Conservation (phyloP, 2,329 filamentous ascomycete species). For the Aspergillus vadensis region DNA sequence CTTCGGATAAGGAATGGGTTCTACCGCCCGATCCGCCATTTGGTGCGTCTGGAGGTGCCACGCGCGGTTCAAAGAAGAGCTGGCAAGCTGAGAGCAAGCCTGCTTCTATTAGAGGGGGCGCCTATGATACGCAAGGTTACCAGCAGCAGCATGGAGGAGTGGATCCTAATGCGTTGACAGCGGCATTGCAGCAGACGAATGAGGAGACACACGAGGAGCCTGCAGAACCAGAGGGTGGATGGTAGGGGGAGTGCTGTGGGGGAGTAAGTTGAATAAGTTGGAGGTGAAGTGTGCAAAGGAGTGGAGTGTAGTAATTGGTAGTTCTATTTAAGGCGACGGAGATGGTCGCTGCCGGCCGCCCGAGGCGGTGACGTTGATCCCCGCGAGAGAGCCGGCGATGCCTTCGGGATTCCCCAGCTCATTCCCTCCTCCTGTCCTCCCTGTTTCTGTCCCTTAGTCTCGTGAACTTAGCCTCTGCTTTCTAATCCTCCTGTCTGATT, state of each 20-base stretch:
- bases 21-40: background rate
- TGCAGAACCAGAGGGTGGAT: background rate
- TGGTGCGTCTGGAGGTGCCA: background rate
- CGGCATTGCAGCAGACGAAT: background rate
- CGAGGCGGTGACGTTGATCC: slow-evolving; percentile 11
- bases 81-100: background rate
- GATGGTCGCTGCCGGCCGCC: slow-evolving; percentile 4
- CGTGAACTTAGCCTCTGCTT: background rate
- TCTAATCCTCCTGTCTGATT: background rate
- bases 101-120: background rate
- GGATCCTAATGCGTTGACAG: background rate
- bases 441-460: background rate
- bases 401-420: background rate
- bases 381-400: slow-evolving; percentile 6
- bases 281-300: background rate
- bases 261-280: background rate
- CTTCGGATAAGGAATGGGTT: background rate
- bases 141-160: background rate
- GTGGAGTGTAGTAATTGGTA: background rate
- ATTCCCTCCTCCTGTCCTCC: background rate
- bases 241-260: background rate
- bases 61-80: background rate
- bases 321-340: background rate
- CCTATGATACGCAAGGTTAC: background rate
- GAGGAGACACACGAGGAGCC: background rate